phyloP scores from a whole-genome alignment of 164 flowering plant genomes.

The Paratinospora sagittata region DNA sequence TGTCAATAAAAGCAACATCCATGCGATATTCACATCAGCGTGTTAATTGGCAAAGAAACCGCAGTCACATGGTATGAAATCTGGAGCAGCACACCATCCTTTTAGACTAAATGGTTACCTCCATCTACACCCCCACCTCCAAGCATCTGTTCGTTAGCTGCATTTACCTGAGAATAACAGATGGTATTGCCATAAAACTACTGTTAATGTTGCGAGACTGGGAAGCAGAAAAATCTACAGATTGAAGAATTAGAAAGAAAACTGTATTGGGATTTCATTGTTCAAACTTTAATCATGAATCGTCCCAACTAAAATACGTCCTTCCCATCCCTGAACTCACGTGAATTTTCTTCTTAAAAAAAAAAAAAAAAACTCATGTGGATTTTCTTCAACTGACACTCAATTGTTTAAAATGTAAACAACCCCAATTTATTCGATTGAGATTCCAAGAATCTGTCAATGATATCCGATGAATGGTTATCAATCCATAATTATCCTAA shows the following conservation, averaged over 20 bases:
- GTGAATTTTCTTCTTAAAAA: too few species aligned
- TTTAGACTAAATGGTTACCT: slow-evolving; percentile 36
- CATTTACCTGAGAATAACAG: slow-evolving; percentile 62
- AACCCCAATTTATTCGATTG: neutral
- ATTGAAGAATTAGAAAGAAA: neutral
- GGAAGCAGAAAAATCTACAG: neutral
- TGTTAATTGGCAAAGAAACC: too few species aligned
- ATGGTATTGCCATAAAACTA: neutral
- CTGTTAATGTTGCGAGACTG: neutral
- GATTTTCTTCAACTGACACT: neutral
- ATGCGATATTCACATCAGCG: too few species aligned
- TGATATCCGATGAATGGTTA: too few species aligned
- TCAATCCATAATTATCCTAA: too few species aligned
- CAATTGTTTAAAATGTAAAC: neutral
- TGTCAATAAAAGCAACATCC: too few species aligned
- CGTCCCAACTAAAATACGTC: too few species aligned
- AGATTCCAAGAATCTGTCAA: neutral
- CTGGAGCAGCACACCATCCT: neutral
- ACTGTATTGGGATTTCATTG: neutral
- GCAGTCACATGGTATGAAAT: too few species aligned
- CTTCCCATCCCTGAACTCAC: too few species aligned
- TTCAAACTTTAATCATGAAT: neutral
- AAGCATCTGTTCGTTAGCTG: slow-evolving; percentile 89
- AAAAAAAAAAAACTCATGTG: too few species aligned
- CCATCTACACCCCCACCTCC: slow-evolving; percentile 99